Conservation (phyloP, 2,329 filamentous ascomycete species). For the Hysterium pulicare region DNA sequence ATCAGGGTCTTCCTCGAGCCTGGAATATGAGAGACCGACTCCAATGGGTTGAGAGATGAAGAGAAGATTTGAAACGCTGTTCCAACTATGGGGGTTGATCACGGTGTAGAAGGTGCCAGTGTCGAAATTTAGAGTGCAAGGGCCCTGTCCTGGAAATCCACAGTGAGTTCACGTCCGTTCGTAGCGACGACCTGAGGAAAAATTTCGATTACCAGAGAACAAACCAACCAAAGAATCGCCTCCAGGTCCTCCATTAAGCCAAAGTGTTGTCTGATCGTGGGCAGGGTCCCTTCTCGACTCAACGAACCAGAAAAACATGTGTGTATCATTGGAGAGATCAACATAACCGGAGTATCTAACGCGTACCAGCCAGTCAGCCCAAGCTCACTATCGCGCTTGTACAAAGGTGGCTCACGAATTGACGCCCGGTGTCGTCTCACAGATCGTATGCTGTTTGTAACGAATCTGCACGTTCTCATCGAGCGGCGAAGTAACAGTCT, state of each 20-base stretch:
- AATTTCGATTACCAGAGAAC: no score
- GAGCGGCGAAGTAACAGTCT: no score
- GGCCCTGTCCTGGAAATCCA: conserved; percentile 5
- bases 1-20: not conserved
- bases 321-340: conserved; percentile 39
- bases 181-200: no score
- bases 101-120: conserved; percentile 6
- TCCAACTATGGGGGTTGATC: conserved; percentile 7
- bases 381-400: no score
- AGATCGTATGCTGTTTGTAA: conserved; percentile 28
- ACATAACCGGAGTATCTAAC: conserved; percentile 57
- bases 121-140: conserved; percentile 3
- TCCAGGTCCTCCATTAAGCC: conserved; percentile 9
- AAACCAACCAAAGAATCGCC: conserved; percentile 12
- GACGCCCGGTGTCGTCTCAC: conserved; percentile 49
- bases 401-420: no score
- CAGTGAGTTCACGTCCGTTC: no score
- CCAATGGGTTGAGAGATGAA: conserved; percentile 6
- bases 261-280: conserved; percentile 15
- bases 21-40: conserved; percentile 7
- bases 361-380: no score
- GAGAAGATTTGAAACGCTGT: conserved; percentile 8
- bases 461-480: no score
- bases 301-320: conserved; percentile 23
- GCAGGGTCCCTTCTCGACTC: conserved; percentile 11